Base-by-base conservation (phyloP, 148 eudicot species). In the Diospyros kaki region DNA sequence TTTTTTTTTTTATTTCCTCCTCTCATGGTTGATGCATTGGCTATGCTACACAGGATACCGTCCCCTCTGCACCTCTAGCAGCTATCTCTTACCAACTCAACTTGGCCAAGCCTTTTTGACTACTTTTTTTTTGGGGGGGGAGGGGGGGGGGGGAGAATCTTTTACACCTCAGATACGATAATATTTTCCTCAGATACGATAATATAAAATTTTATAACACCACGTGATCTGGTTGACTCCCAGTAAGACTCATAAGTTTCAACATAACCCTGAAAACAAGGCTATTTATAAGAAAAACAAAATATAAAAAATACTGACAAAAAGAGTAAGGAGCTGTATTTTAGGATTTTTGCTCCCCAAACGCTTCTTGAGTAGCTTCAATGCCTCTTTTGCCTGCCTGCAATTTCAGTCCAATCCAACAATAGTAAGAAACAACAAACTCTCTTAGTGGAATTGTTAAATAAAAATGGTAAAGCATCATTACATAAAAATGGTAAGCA, bases 331-430 rank as follows among this genome's bases (percentile, higher is more conserved):
- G 75, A 90, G 82, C 71, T 89, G 96, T 78, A 87, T 86, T 83
- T 90, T 85, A 18, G 93, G 86, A 82, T 82, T 90, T 86, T 87
- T 93, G 82, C 68, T 82, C 77, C 81, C 91, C 17, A 93, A 81
- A 15, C 90, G 94, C 87, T 93, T 93, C 86, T 90, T 93, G 75
- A 93, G 81, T 76, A 90, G 83, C 88, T 93, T 93, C 83, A 93
- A 66, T 40, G 96, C 91, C 60, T 90, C 98, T 86, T 89, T 93
- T 59, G 96, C 83, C 85, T 90, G 98, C 81, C 98, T 93, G 91
- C 80, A 85, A 81, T 77, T 74, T 76, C 68, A 80, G 67, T 65
- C 40, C 77, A 75, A 10, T 28, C 48, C 51, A 66, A 65, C 48
- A 76, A 54, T 14, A 56, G 38, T 43, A 7, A 74, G 64, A 50